phyloP scores from a whole-genome alignment of 1,284 basidiomycete genomes.

The Cryptococcus floricola region DNA sequence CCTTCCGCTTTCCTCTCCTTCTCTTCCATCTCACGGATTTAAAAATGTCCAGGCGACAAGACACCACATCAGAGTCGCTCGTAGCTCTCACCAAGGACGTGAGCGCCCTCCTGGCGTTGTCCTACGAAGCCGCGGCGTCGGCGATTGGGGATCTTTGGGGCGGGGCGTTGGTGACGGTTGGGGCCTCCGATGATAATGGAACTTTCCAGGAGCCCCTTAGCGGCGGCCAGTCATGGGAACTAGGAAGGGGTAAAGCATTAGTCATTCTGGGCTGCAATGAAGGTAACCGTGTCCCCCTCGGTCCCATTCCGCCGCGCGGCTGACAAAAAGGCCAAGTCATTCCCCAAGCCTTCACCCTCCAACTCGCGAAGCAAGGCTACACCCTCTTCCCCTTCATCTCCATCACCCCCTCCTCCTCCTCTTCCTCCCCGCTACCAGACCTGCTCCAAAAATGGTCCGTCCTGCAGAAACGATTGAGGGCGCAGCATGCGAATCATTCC shows the following conservation, averaged over 20 bases:
- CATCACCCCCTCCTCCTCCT: conserved; percentile 20
- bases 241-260: too few relatives aligned
- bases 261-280: conserved; percentile 9
- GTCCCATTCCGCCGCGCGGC: background rate
- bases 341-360: conserved; percentile 38
- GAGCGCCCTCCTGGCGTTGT: conserved; percentile 37
- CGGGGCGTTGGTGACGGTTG: conserved; percentile 36
- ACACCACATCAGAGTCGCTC: conserved; percentile 17
- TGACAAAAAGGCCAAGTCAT: conserved; percentile 19
- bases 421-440: conserved; percentile 29
- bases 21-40: background rate
- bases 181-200: conserved; percentile 13
- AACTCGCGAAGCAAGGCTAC: conserved; percentile 42
- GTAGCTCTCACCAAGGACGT: conserved; percentile 39
- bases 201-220: too few relatives aligned
- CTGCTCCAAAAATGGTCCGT: conserved; percentile 39
- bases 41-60: background rate
- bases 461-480: conserved; percentile 35
- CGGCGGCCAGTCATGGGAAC: too few relatives aligned
- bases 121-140: conserved; percentile 32
- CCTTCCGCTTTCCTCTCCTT: background rate
- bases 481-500: conserved; percentile 28
- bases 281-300: conserved; percentile 15
- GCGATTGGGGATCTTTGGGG: conserved; percentile 32
- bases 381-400: conserved; percentile 44